Evolutionary conservation across 1,284 basidiomycete genomes (phyloP), one percentile per base, ranked within the genome.

Genomic region (Irpex sp.): DNA sequence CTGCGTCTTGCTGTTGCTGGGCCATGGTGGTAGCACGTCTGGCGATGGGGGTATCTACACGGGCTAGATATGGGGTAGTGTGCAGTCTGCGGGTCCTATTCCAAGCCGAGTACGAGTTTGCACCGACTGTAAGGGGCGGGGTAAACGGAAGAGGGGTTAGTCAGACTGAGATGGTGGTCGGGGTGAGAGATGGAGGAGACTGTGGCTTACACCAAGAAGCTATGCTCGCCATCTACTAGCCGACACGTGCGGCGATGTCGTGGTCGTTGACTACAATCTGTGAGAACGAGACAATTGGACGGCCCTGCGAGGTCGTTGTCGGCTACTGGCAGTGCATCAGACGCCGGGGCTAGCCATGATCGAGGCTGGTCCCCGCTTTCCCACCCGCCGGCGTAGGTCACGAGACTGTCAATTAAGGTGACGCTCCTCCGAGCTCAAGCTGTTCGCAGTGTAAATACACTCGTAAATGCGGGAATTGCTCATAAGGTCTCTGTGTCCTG

Each of bases 41-140:
- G 31, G 78, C 17, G 17, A 77, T 19, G 79, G 73, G 57, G 72
- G 76, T 43, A 80, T 83, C 59, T 84, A 80, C 77, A 65, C 80
- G 77, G 33, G 84, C 82, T 60, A 85, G 69, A 67, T 76, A 85
- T 13, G 81, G 81, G 13, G 83, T 68, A 46, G 78, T 77, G 39
- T 81, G 80, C 17, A 84, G 70, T 37, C 79, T 71, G 56, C 83
- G 78, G 15, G 81, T 83, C 60, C 84, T 79, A 65, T 84, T 83
- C 83, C 83, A 86, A 19, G 79, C 74, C 2, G 80, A 76, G 67
- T 84, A 84, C 63, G 83, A 82, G 58, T 74, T 77, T 49, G 77
- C 67, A 26, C 47, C 50, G 63, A 61, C 58, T 63, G 51, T 11
- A 21, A 15, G 33, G 53, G 53, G 53, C 13, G 53, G 47, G 39